Percentiles rank a stretch among this genome's conserved stretches.
phyloP scores from a whole-genome alignment of 176 grass and related monocot genomes.

The Alopecurus myosuroides region DNA sequence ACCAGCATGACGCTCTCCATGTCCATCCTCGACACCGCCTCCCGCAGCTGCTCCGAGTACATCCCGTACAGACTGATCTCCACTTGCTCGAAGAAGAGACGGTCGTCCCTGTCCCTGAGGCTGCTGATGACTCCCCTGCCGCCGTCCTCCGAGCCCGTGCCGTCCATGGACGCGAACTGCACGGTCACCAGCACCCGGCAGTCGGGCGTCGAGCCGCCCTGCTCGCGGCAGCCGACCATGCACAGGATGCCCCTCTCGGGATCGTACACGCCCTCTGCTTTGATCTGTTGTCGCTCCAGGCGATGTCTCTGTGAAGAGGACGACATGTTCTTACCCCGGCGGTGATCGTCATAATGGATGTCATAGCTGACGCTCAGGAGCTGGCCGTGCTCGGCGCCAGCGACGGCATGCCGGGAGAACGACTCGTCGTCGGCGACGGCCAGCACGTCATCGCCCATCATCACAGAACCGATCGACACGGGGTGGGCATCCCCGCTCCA shows the following conservation, averaged over 20 bases:
- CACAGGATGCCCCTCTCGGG: constrained; percentile 35
- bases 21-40: constrained; percentile 27
- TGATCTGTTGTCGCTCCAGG: no score
- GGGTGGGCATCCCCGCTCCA: constrained; percentile 1
- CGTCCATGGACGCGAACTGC: neutral
- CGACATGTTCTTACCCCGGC: no score
- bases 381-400: neutral
- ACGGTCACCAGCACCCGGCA: constrained; percentile 42
- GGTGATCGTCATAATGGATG: neutral
- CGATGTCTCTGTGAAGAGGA: no score
- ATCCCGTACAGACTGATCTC: neutral
- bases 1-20: no score
- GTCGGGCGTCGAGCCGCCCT: constrained; percentile 29
- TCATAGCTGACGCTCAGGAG: constrained; percentile 44
- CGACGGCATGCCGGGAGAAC: neutral
- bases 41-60: neutral
- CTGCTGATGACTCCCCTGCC: constrained; percentile 42
- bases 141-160: neutral
- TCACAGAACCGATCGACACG: constrained; percentile 7
- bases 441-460: neutral
- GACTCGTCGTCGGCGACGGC: neutral
- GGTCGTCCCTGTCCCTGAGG: constrained; percentile 36
- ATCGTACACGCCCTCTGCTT: constrained; percentile 63
- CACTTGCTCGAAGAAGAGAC: constrained; percentile 40
- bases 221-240: constrained; percentile 41